Base-by-base conservation (phyloP, 192 early-diverging fungal genomes). In the Umbelopsis vinacea region DNA sequence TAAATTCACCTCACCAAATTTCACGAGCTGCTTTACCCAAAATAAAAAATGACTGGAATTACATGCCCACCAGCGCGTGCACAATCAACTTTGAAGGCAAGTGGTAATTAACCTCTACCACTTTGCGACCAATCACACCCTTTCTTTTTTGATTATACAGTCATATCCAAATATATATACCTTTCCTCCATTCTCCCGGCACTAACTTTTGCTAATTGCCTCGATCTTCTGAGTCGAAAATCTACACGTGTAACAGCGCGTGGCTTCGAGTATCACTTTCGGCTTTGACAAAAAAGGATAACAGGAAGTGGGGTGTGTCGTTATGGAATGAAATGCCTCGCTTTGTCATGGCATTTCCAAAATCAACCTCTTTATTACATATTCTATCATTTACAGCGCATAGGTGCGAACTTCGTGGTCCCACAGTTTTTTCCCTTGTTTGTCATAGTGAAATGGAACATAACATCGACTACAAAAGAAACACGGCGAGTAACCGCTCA, bases 401-500 rank as follows among this genome's bases (percentile, higher is more conserved):
- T 63, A 63, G 33, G 29, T 63, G 15, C 57, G 57, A 29, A 63
- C 24, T 63, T 63, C 29, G 35, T 63, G 57, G 3, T 29, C 29
- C 57, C 57, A 63, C 19, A 63, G 3, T 37, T 37, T 29, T 10
- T 86, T 82, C 12, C 83, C 84, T 22, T 90, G 69, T 15, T 52
- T 69, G 48, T 88, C 84, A 76, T 87, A 91, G 72, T 93, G 91
- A 82, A 92, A 93, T 17, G 73, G 82, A 63, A 83, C 79, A 73
- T 89, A 93, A 81, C 92, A 93, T 52, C 81, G 81, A 67, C 85
- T 80, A 70, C 92, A 93, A 81, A 89, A 93, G 76, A 87, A 89
- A 73, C 83, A 86, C 2, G 90, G 89, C 33, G 87, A 87, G 75
- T 87, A 81, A 9, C 90, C 90, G 29, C 89, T 86, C 48, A 89